Conservation (phyloP, 495 filamentous ascomycete genomes). For the Lentithecium fluviatile region DNA sequence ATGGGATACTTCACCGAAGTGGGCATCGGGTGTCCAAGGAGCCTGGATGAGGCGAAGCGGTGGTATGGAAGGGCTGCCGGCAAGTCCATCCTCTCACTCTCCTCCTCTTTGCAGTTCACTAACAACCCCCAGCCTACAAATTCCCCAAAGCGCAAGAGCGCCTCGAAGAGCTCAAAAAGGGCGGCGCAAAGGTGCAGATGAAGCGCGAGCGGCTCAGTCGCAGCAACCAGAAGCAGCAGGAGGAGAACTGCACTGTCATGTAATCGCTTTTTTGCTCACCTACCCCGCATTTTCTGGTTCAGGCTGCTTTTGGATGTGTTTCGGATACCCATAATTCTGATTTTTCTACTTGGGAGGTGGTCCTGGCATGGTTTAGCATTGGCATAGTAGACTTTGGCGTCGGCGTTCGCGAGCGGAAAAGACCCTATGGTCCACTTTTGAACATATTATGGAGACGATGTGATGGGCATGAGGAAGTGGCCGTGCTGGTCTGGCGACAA, state of each 20-base stretch:
- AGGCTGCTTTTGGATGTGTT: no score
- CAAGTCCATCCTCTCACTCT: constrained; percentile 53
- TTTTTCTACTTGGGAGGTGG: no score
- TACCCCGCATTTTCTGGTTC: not conserved
- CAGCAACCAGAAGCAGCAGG: constrained; percentile 78
- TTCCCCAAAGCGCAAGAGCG: constrained; percentile 90
- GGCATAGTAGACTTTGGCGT: no score
- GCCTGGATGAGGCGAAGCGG: constrained; percentile 90
- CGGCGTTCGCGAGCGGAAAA: no score
- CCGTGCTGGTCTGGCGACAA: no score
- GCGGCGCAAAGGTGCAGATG: constrained; percentile 64
- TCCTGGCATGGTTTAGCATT: no score
- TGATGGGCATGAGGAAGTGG: no score
- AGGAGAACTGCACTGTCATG: constrained; percentile 81
- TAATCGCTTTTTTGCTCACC: constrained; percentile 37
- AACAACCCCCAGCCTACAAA: constrained; percentile 67
- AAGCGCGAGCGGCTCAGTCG: constrained; percentile 79
- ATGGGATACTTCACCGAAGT: constrained; percentile 98
- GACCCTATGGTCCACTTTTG: no score
- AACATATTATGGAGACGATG: no score
- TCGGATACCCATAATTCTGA: no score
- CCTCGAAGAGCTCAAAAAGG: constrained; percentile 85
- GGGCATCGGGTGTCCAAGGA: constrained; percentile 82
- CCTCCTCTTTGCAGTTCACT: not conserved
- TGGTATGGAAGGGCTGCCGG: constrained; percentile 99